Conservation (phyloP, 78 protist genomes). For the Capsaspora owczarzaki region DNA sequence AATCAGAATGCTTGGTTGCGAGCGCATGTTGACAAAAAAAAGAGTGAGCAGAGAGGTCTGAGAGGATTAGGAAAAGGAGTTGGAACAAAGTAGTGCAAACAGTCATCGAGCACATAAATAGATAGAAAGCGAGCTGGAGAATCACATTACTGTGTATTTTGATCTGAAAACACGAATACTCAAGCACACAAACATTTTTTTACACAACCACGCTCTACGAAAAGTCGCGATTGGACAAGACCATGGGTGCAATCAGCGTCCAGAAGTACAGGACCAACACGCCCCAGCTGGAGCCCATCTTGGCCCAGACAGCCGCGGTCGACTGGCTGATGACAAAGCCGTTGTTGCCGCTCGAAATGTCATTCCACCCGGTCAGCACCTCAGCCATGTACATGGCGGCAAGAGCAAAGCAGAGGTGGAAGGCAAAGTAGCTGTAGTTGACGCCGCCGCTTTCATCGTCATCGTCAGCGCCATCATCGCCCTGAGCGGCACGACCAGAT, state of each 20-base stretch:
- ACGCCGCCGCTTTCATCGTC: conserved; percentile 25
- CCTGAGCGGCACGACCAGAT: not conserved
- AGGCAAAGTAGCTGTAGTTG: conserved; percentile 29
- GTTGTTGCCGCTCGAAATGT: not conserved
- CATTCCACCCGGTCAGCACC: conserved; percentile 45
- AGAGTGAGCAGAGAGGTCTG: too few species aligned
- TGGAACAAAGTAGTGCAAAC: too few species aligned
- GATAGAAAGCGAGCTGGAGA: too few species aligned
- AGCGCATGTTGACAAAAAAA: too few species aligned
- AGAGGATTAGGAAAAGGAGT: too few species aligned
- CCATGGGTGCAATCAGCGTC: conserved; percentile 50
- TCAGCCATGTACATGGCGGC: conserved; percentile 52
- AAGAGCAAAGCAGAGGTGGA: conserved; percentile 51
- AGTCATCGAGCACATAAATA: too few species aligned
- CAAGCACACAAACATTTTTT: too few species aligned
- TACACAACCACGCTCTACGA: not conserved
- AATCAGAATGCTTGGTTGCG: not conserved
- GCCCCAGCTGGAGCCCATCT: conserved; percentile 45
- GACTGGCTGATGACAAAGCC: not conserved
- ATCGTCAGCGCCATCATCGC: conserved; percentile 9
- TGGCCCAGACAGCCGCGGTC: conserved; percentile 53
- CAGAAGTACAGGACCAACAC: conserved; percentile 45
- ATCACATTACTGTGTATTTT: too few species aligned
- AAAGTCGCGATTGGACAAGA: conserved; percentile 34
- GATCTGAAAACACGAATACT: too few species aligned